phyloP scores from a whole-genome alignment of 2,329 filamentous ascomycete species.

The Fusarium coffeatum region DNA sequence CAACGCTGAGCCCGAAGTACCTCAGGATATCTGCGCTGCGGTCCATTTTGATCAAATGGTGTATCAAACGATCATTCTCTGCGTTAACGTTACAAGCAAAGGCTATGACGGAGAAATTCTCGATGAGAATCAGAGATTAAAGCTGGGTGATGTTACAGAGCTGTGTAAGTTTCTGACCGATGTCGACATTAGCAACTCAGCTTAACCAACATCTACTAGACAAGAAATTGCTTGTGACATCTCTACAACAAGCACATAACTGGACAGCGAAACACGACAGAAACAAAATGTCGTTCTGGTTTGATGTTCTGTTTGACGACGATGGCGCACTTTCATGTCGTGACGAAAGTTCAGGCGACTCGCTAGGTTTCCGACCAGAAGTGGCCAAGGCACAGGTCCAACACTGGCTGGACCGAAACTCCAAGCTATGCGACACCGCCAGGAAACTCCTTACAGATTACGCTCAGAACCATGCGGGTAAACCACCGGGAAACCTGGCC shows the following conservation, averaged over 20 bases:
- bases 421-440: conserved; percentile 68
- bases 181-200: background rate
- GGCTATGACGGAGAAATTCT: conserved; percentile 73
- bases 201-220: conserved; percentile 54
- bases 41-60: conserved; percentile 74
- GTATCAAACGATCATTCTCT: conserved; percentile 73
- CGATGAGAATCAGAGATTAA: conserved; percentile 67
- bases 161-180: conserved; percentile 62
- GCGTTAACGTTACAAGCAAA: conserved; percentile 75
- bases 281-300: conserved; percentile 78
- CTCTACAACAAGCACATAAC: conserved; percentile 74
- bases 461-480: conserved; percentile 60
- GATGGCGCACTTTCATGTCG: conserved; percentile 60
- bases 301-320: conserved; percentile 72
- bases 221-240: conserved; percentile 74
- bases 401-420: conserved; percentile 72
- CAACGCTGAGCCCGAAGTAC: conserved; percentile 72
- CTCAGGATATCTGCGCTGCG: conserved; percentile 73
- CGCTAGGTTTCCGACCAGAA: conserved; percentile 65
- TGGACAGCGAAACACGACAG: conserved; percentile 76
- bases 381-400: conserved; percentile 70
- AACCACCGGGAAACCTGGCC: conserved; percentile 62
- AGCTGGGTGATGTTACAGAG: conserved; percentile 72
- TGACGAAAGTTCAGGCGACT: conserved; percentile 64
- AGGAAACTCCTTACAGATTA: conserved; percentile 67